phyloP scores from a whole-genome alignment of 331 rosid species.

The Quercus tomentella region DNA sequence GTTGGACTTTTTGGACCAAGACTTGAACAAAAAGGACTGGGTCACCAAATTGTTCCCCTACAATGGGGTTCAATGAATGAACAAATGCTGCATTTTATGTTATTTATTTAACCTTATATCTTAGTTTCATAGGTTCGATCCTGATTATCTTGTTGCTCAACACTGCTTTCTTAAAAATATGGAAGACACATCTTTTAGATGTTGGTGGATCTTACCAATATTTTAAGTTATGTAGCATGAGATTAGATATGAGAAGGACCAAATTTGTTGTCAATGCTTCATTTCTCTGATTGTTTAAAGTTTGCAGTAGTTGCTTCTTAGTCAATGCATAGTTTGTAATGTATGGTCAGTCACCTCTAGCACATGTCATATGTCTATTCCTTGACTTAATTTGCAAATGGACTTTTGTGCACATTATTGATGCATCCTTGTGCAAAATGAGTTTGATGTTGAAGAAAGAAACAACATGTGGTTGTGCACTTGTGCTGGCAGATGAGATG shows the following conservation, averaged over 20 bases:
- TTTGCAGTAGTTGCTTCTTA: not conserved
- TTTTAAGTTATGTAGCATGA: not conserved
- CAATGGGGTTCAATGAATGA: too few relatives aligned
- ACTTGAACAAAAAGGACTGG: too few relatives aligned
- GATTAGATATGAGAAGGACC: not conserved
- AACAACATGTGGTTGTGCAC: conserved; percentile 6
- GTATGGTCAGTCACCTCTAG: not conserved
- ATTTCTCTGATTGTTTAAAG: not conserved
- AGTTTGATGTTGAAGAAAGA: not conserved
- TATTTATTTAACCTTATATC: too few relatives aligned
- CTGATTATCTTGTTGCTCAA: too few relatives aligned
- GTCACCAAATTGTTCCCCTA: too few relatives aligned
- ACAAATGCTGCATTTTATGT: too few relatives aligned
- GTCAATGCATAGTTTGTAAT: too few relatives aligned
- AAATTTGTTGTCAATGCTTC: not conserved
- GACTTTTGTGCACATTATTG: not conserved
- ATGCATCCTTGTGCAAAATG: not conserved
- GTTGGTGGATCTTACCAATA: not conserved
- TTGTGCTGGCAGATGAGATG: conserved; percentile 35
- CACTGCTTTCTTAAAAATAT: too few relatives aligned
- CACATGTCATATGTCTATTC: not conserved
- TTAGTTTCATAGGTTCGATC: too few relatives aligned
- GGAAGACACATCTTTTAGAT: too few relatives aligned
- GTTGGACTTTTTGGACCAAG: too few relatives aligned
- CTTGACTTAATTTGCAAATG: not conserved